A percentile compares a stretch with the other conserved stretches of the same genome.
Conservation (phyloP, 2,329 filamentous ascomycete species). For the Atkinsonella hypoxylon region DNA sequence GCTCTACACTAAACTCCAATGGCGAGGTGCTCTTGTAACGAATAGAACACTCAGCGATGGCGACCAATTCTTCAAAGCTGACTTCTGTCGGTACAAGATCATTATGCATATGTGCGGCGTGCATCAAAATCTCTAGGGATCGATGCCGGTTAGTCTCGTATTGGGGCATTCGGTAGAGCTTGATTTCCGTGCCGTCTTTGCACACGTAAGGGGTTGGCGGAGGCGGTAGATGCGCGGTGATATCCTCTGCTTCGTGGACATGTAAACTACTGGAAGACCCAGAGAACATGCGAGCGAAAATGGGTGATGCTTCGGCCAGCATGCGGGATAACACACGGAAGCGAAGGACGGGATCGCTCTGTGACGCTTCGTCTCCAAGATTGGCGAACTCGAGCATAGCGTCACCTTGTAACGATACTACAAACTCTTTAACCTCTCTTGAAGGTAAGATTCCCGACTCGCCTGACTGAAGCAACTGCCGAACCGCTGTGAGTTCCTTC, state of each 20-base stretch:
- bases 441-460: slow-evolving; percentile 29
- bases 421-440: slow-evolving; percentile 27
- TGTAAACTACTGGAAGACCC: slow-evolving; percentile 18
- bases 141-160: slow-evolving; percentile 29
- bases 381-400: slow-evolving; percentile 41
- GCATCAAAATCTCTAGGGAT: slow-evolving; percentile 33
- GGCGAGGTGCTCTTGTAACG: slow-evolving; percentile 40
- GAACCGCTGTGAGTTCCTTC: slow-evolving; percentile 27
- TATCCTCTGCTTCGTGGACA: slow-evolving; percentile 25
- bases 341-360: slow-evolving; percentile 27
- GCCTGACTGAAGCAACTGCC: slow-evolving; percentile 26
- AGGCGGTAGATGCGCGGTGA: slow-evolving; percentile 22
- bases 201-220: slow-evolving; percentile 25
- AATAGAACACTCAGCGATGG: slow-evolving; percentile 37
- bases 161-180: slow-evolving; percentile 41
- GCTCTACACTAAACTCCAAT: slow-evolving; percentile 36
- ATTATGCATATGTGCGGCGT: slow-evolving; percentile 39
- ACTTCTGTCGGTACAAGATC: slow-evolving; percentile 33
- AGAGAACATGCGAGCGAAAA: slow-evolving; percentile 37
- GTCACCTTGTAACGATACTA: slow-evolving; percentile 34
- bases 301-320: slow-evolving; percentile 37
- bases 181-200: slow-evolving; percentile 31
- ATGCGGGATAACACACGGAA: slow-evolving; percentile 41
- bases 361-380: slow-evolving; percentile 17
- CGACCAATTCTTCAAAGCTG: slow-evolving; percentile 36